phyloP scores from a whole-genome alignment of 2,329 filamentous ascomycete species.

The Pseudogymnoascus sp. region DNA sequence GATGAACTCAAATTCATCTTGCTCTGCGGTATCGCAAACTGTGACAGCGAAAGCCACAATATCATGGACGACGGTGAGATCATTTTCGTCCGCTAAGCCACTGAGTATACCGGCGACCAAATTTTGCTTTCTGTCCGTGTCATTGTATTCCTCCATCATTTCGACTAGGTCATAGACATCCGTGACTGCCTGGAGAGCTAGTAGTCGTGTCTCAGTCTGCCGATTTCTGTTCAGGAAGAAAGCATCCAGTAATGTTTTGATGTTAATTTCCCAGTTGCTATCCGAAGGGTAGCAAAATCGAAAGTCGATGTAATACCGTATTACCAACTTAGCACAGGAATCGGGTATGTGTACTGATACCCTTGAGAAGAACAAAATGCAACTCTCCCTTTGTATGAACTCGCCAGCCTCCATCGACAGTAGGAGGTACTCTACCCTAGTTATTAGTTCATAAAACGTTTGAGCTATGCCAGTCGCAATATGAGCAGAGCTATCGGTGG shows the following conservation, averaged over 20 bases:
- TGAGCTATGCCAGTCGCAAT: constrained; percentile 21
- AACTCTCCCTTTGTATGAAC: constrained; percentile 56
- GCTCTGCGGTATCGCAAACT: constrained; percentile 52
- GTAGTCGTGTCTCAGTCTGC: constrained; percentile 53
- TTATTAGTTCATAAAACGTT: constrained; percentile 24
- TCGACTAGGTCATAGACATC: constrained; percentile 41
- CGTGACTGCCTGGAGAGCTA: constrained; percentile 51
- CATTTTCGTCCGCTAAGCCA: constrained; percentile 53
- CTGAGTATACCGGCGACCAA: constrained; percentile 55
- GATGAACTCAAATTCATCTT: constrained; percentile 51
- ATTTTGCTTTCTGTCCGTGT: constrained; percentile 47
- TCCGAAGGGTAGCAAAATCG: constrained; percentile 66
- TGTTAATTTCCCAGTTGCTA: constrained; percentile 56
- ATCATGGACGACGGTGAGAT: constrained; percentile 56
- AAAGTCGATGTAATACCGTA: constrained; percentile 61
- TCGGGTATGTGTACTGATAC: constrained; percentile 57
- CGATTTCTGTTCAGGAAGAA: constrained; percentile 57
- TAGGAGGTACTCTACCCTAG: constrained; percentile 26
- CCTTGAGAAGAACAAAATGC: constrained; percentile 58
- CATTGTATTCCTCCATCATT: constrained; percentile 46
- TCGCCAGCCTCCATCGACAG: constrained; percentile 37
- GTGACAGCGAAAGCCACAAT: constrained; percentile 57
- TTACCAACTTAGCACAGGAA: constrained; percentile 52
- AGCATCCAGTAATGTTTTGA: constrained; percentile 49
- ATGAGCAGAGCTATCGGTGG: constrained; percentile 19